Percentiles rank a stretch among this genome's conserved stretches.
Conservation (phyloP, 148 eudicot genomes). For the Polygonum aviculare region DNA sequence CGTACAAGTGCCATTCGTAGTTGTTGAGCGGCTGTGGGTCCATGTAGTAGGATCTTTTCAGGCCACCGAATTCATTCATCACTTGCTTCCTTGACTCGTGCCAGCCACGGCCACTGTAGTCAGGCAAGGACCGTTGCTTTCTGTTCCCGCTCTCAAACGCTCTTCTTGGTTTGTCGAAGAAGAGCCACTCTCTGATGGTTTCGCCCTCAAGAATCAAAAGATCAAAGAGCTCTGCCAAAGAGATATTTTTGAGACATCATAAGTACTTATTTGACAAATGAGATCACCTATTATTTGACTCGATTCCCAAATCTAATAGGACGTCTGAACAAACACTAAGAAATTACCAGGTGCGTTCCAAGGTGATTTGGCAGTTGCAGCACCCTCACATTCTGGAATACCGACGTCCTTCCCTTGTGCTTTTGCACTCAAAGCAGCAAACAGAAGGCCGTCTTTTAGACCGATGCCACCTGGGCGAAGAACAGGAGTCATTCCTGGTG, state of each 20-base stretch:
- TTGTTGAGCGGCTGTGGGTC: slow-evolving; percentile 89
- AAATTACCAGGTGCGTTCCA: slow-evolving; percentile 90
- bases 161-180: slow-evolving; percentile 91
- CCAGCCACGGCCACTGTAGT: slow-evolving; percentile 94
- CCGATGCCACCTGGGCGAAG: slow-evolving; percentile 88
- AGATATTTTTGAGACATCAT: neutral
- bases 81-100: slow-evolving; percentile 97
- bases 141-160: slow-evolving; percentile 95
- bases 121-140: slow-evolving; percentile 91
- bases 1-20: slow-evolving; percentile 93
- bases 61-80: slow-evolving; percentile 75
- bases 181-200: slow-evolving; percentile 90
- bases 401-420: slow-evolving; percentile 83
- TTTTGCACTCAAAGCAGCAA: slow-evolving; percentile 83
- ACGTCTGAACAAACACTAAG: neutral
- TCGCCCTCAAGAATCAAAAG: slow-evolving; percentile 71
- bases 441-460: slow-evolving; percentile 74
- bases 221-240: slow-evolving; percentile 86
- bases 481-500: slow-evolving; percentile 83
- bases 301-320: too few species aligned
- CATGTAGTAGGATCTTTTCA: slow-evolving; percentile 95
- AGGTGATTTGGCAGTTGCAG: slow-evolving; percentile 92
- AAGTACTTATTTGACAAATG: neutral
- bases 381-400: slow-evolving; percentile 94
- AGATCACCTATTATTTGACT: too few species aligned